Evolutionary conservation across 1,139 yeast species (phyloP).

Genomic region (Hyphopichia buzzinii): DNA sequence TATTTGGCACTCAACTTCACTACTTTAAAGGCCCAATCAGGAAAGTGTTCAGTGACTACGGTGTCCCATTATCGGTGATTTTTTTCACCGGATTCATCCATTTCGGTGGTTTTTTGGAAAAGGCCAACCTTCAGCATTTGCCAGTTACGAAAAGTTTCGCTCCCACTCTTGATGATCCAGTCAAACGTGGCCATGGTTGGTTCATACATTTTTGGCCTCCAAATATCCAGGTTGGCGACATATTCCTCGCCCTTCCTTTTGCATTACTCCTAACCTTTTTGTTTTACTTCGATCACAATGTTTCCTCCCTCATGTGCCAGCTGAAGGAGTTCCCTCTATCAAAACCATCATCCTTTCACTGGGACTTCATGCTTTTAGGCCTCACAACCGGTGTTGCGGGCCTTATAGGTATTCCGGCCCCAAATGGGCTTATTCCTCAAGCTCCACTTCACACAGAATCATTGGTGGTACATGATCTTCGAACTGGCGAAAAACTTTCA

Average conservation of each 20-base stretch:
- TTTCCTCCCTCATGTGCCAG: constrained; percentile 90
- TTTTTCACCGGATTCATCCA: constrained; percentile 91
- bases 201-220: constrained; percentile 73
- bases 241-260: constrained; percentile 89
- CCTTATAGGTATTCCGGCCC: constrained; percentile 86
- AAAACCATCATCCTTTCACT: constrained; percentile 89
- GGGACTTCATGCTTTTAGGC: constrained; percentile 86
- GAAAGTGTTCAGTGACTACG: constrained; percentile 78
- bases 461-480: constrained; percentile 57
- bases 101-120: constrained; percentile 72
- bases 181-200: constrained; percentile 57
- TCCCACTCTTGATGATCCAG: constrained; percentile 55
- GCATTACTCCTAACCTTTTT: constrained; percentile 79
- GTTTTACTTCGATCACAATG: constrained; percentile 93
- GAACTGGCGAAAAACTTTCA: constrained; percentile 40
- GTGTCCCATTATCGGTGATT: constrained; percentile 77
- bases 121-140: constrained; percentile 52
- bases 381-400: constrained; percentile 86
- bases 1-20: constrained; percentile 60
- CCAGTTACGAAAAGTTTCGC: constrained; percentile 73
- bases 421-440: constrained; percentile 94
- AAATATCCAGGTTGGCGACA: constrained; percentile 59
- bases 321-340: constrained; percentile 73
- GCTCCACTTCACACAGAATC: constrained; percentile 92
- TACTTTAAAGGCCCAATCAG: constrained; percentile 60